phyloP scores from a whole-genome alignment of 441 rosid species.

The Pelargonium fulgidum region DNA sequence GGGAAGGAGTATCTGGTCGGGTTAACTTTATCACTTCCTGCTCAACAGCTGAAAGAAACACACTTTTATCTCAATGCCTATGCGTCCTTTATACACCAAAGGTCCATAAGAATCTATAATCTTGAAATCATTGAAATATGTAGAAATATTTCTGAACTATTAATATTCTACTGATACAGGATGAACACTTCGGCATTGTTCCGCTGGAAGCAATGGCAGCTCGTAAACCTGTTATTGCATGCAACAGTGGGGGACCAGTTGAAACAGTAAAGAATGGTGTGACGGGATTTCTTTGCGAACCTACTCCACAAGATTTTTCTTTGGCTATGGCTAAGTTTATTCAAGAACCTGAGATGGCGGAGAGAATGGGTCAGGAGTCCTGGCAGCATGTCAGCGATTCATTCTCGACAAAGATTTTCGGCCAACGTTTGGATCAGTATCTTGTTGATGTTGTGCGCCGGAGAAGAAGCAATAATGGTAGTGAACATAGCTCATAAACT shows the following conservation, averaged over 20 bases:
- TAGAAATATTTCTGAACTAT: not conserved
- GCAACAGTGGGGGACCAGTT: conserved; percentile 81
- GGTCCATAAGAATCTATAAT: conserved; percentile 25
- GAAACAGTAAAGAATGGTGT: conserved; percentile 63
- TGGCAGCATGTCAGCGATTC: conserved; percentile 47
- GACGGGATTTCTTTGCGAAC: conserved; percentile 81
- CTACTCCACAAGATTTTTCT: conserved; percentile 54
- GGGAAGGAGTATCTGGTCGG: conserved; percentile 46
- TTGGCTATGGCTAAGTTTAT: conserved; percentile 62
- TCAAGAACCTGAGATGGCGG: conserved; percentile 52
- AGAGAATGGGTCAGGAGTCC: conserved; percentile 60
- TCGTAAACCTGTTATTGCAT: conserved; percentile 74
- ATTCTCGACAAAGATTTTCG: conserved; percentile 64
- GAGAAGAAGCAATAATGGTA: conserved; percentile 4
- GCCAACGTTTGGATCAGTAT: conserved; percentile 55
- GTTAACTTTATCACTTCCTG: conserved; percentile 71
- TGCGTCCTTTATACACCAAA: conserved; percentile 80
- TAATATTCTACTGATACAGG: conserved; percentile 37
- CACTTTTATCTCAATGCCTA: conserved; percentile 63
- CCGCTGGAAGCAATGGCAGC: conserved; percentile 96
- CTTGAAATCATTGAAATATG: not conserved
- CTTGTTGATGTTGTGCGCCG: conserved; percentile 28
- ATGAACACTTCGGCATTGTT: conserved; percentile 90
- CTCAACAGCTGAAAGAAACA: conserved; percentile 75
- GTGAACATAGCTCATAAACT: not conserved